Percentiles rank a stretch among this genome's conserved stretches.
Conservation (phyloP, 139 green algal species). For the Picochlorum sp. region DNA sequence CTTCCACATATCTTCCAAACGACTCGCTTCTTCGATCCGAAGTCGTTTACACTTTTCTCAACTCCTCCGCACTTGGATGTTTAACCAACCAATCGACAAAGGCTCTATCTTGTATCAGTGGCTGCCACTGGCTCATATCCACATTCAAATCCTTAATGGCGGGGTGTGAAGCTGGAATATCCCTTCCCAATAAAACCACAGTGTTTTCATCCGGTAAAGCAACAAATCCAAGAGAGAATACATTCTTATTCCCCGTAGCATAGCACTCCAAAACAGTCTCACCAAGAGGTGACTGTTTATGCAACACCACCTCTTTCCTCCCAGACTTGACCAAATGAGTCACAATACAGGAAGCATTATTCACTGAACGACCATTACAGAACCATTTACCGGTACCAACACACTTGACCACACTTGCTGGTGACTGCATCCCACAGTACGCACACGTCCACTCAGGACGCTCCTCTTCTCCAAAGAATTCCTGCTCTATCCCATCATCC, state of each 20-base stretch:
- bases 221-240: slow-evolving; percentile 96
- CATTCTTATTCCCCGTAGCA: slow-evolving; percentile 76
- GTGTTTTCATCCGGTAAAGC: slow-evolving; percentile 57
- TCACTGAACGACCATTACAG: slow-evolving; percentile 78
- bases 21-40: slow-evolving; percentile 44
- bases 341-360: slow-evolving; percentile 75
- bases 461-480: slow-evolving; percentile 39
- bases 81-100: slow-evolving; percentile 85
- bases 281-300: slow-evolving; percentile 85
- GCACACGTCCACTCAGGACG: slow-evolving; percentile 58
- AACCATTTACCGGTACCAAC: slow-evolving; percentile 85
- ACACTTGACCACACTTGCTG: slow-evolving; percentile 86
- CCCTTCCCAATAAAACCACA: slow-evolving; percentile 87
- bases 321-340: slow-evolving; percentile 65
- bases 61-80: slow-evolving; percentile 46
- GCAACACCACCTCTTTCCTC: slow-evolving; percentile 75
- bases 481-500: slow-evolving; percentile 6
- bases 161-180: slow-evolving; percentile 57
- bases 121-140: slow-evolving; percentile 82
- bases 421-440: slow-evolving; percentile 91
- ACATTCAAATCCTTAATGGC: slow-evolving; percentile 74
- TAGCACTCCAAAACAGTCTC: slow-evolving; percentile 97
- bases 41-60: slow-evolving; percentile 63
- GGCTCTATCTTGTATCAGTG: slow-evolving; percentile 80
- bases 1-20: slow-evolving; percentile 89